phyloP scores from a whole-genome alignment of 2,329 filamentous ascomycete species.

The Ciborinia camelliae region DNA sequence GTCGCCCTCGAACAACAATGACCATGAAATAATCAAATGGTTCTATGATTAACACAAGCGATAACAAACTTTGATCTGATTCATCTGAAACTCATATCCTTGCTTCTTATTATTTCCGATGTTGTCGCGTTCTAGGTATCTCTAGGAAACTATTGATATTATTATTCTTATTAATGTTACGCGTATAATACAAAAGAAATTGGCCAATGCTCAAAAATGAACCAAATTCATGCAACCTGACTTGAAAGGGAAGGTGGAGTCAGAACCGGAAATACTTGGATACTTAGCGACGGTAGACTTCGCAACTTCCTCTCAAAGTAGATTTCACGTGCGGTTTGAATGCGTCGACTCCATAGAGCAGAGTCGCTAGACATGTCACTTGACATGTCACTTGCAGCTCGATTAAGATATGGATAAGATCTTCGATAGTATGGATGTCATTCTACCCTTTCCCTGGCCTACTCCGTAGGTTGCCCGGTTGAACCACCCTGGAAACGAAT shows the following conservation, averaged over 20 bases:
- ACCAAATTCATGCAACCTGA: too few relatives aligned
- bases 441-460: neutral
- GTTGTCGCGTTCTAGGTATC: neutral
- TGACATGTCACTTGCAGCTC: neutral
- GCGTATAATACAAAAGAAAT: neutral
- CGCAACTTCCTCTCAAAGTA: neutral
- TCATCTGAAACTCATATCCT: neutral
- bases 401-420: neutral
- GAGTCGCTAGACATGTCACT: too few relatives aligned
- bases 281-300: neutral
- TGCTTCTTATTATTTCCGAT: neutral
- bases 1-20: neutral
- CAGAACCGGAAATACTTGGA: neutral
- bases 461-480: too few relatives aligned
- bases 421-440: neutral
- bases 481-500: neutral
- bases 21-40: neutral
- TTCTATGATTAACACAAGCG: neutral
- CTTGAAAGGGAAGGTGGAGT: too few relatives aligned
- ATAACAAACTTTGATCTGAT: neutral
- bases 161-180: too few relatives aligned
- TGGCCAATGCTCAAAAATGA: neutral
- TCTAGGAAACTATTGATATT: neutral
- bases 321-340: neutral
- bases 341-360: too few relatives aligned